Evolutionary conservation across 176 grass and related monocot species (phyloP), one percentile per base, ranked within the genome.

Genomic region (Juncus inflexus): DNA sequence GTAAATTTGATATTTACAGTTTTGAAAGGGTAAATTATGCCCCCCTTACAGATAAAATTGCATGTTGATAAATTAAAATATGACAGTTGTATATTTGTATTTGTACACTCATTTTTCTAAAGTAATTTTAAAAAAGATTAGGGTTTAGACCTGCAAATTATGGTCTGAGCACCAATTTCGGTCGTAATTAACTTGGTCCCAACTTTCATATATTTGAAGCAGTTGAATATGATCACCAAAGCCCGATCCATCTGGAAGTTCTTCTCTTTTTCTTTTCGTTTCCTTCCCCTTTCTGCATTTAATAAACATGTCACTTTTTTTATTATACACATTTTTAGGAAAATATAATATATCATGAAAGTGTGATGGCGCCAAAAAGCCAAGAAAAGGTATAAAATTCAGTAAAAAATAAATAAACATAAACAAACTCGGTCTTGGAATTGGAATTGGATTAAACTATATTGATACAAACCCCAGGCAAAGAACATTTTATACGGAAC

Each of bases 191-290:
- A 88, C 74, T 71, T 60, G 87, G 52, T 91, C 73, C 91, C 87
- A 96, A 67, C 52, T 83, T 87, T 96, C 91, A 74, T 85, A 96
- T 78, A 91, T 84, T 61, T 96, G 87, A 90, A 96, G 84, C 76
- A 96, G 75, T 66, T 96, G 91, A 74, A 96, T 87, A 74, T 96
- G 91, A 63, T 96, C 91, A 65, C 91, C 91, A 87, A 81, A 96
- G 35, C 91, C 91, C 76, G 83, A 90, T 69, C 91, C 91, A 83
- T 91, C 79, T 59, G 91, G 87, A 61, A 96, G 84, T 76, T 75
- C 76, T 60, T 83, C 74, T 4, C 77, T 80, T 74, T 88, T 96
- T 64, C 91, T 87, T 70, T 96, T 96, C 68, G 70, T 79, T 19
- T 88, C 91, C 65, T 83, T 72, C 9, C 66, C 73, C 70, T 83